phyloP scores from a whole-genome alignment of 495 filamentous ascomycete genomes.

The Xylaria telfairii region DNA sequence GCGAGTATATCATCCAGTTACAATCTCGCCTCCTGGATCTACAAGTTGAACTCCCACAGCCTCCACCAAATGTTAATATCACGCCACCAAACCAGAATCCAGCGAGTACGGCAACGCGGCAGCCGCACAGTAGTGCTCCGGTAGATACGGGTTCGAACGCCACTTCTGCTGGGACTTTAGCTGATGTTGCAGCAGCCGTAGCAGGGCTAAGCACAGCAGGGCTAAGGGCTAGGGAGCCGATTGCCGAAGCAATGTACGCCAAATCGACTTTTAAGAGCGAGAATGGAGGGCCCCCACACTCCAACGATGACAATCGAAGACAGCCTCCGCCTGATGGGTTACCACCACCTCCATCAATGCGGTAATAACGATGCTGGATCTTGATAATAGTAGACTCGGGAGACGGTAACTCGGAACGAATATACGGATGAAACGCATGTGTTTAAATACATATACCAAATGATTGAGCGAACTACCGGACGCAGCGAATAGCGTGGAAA shows the following conservation, averaged over 20 bases:
- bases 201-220: constrained; percentile 37
- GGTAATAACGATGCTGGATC: background rate
- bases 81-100: constrained; percentile 39
- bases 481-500: background rate
- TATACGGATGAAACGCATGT: background rate
- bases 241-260: constrained; percentile 33
- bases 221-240: constrained; percentile 33
- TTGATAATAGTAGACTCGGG: too few relatives aligned
- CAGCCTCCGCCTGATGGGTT: constrained; percentile 44
- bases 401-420: background rate
- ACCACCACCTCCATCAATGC: constrained; percentile 37
- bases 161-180: constrained; percentile 38
- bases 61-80: constrained; percentile 63
- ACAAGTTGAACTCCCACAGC: constrained; percentile 81
- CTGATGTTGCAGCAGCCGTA: constrained; percentile 41
- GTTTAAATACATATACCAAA: background rate
- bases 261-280: constrained; percentile 36
- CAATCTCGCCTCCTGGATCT: constrained; percentile 87
- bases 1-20: constrained; percentile 89
- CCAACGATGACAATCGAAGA: constrained; percentile 46
- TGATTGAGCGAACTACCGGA: background rate
- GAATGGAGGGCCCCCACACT: constrained; percentile 43
- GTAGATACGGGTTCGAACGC: constrained; percentile 26
- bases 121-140: constrained; percentile 28
- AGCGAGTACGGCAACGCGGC: constrained; percentile 60